A percentile compares a stretch with the other conserved stretches of the same genome.
Evolutionary conservation across 2,329 filamentous ascomycete species (phyloP).

Genomic region (Aspergillus sp.): DNA sequence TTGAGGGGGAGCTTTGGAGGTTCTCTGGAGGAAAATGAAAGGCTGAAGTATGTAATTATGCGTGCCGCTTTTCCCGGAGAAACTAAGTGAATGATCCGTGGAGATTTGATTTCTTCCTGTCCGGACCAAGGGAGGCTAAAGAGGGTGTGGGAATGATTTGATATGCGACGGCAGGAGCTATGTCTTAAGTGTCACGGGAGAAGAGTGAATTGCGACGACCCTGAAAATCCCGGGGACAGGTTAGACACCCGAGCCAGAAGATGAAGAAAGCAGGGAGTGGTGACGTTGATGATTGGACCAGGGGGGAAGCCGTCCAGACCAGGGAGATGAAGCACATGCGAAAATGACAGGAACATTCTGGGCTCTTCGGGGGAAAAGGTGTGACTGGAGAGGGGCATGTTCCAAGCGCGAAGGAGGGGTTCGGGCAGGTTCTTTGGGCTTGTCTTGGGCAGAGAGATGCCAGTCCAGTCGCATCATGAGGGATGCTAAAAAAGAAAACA

Average conservation of each 20-base stretch:
- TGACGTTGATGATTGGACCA: slow-evolving; percentile 20
- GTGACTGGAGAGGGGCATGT: background rate
- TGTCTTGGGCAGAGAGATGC: background rate
- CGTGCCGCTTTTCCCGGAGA: background rate
- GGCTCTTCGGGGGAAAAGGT: slow-evolving; percentile 13
- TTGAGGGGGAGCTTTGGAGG: background rate
- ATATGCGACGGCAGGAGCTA: slow-evolving; percentile 8
- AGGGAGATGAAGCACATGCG: slow-evolving; percentile 11
- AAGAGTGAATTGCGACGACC: slow-evolving; percentile 7
- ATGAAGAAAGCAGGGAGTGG: slow-evolving; percentile 13
- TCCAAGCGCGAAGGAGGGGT: background rate
- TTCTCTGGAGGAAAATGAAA: background rate
- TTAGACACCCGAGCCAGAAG: slow-evolving; percentile 17
- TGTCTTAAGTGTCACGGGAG: slow-evolving; percentile 13
- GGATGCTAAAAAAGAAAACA: too few species aligned
- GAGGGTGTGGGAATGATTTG: slow-evolving; percentile 1
- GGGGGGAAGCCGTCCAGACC: slow-evolving; percentile 7
- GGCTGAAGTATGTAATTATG: background rate
- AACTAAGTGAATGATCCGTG: background rate
- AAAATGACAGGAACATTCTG: slow-evolving; percentile 20
- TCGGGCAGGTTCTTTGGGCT: slow-evolving; percentile 9
- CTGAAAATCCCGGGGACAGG: slow-evolving; percentile 16
- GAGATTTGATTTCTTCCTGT: background rate
- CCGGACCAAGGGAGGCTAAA: slow-evolving; percentile 13
- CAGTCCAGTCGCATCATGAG: too few species aligned